These are phyloP conservation scores for Paralagenidium karlingii DNA, from an alignment of 352 stramenopile species.

Conservation along the genomic window DNA sequence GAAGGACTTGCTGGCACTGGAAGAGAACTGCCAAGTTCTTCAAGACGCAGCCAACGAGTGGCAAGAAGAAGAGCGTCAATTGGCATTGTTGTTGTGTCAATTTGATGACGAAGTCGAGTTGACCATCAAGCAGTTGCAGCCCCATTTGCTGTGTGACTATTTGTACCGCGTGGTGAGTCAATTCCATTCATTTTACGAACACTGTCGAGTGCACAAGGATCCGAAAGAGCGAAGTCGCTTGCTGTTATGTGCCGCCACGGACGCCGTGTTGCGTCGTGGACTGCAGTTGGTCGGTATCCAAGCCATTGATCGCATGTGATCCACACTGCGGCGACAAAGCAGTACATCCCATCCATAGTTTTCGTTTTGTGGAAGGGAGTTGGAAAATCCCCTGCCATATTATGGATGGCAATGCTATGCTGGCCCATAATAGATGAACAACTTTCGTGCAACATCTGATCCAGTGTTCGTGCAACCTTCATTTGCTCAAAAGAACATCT, in stretches of 20 bases:
- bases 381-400: no score
- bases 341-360: not conserved
- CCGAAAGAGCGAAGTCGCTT: conserved; percentile 51
- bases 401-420: no score
- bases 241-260: conserved; percentile 58
- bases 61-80: conserved; percentile 46
- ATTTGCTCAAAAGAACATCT: no score
- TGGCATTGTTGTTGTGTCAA: conserved; percentile 62
- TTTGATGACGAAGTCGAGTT: conserved; percentile 64
- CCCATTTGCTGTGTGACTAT: conserved; percentile 73
- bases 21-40: conserved; percentile 1
- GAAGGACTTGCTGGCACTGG: conserved; percentile 8
- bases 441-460: no score
- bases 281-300: conserved; percentile 57
- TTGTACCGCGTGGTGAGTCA: conserved; percentile 63
- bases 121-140: conserved; percentile 42
- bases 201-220: conserved; percentile 57
- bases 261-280: conserved; percentile 48
- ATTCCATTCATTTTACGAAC: conserved; percentile 77
- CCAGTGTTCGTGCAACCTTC: no score
- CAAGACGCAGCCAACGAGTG: conserved; percentile 23
- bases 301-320: conserved; percentile 64
- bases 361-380: no score
- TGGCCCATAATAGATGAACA: no score
- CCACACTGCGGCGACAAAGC: not conserved